These are phyloP conservation scores for Colletotrichum costaricense DNA, from an alignment of 2,329 filamentous ascomycete genomes.

Conservation along the genomic window DNA sequence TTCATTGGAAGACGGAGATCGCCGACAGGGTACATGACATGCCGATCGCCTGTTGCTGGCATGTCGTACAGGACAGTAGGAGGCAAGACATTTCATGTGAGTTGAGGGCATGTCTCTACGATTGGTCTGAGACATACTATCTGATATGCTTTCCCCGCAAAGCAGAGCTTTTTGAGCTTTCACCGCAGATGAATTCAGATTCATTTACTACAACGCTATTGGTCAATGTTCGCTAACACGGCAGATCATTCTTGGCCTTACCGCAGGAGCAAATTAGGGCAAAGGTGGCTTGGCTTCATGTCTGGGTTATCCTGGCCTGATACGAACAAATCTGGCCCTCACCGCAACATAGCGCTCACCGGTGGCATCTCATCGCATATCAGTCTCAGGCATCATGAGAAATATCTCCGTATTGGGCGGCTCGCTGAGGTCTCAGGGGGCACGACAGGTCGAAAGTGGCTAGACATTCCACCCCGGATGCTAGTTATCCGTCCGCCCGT, in stretches of 20 bases:
- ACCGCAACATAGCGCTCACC: neutral
- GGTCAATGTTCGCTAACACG: neutral
- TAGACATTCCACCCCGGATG: neutral
- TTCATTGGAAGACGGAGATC: neutral
- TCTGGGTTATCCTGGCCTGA: neutral
- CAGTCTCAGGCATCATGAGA: neutral
- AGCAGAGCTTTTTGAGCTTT: neutral
- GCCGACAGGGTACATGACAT: neutral
- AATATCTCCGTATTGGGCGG: neutral
- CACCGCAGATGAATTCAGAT: neutral
- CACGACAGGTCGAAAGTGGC: neutral
- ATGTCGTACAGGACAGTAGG: neutral
- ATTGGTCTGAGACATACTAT: neutral
- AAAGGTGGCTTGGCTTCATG: conserved; percentile 1
- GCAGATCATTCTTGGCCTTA: neutral
- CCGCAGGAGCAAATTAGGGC: too few species aligned
- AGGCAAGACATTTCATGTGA: conserved; percentile 18
- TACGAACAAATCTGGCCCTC: neutral
- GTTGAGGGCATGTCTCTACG: neutral
- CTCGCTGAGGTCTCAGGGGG: neutral
- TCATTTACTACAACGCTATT: neutral
- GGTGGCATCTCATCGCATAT: neutral
- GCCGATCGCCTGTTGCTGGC: neutral
- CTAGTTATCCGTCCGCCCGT: neutral
- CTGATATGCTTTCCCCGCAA: conserved; percentile 1